phyloP scores from a whole-genome alignment of 2,329 filamentous ascomycete genomes.

The Cryphonectria nitschkei region DNA sequence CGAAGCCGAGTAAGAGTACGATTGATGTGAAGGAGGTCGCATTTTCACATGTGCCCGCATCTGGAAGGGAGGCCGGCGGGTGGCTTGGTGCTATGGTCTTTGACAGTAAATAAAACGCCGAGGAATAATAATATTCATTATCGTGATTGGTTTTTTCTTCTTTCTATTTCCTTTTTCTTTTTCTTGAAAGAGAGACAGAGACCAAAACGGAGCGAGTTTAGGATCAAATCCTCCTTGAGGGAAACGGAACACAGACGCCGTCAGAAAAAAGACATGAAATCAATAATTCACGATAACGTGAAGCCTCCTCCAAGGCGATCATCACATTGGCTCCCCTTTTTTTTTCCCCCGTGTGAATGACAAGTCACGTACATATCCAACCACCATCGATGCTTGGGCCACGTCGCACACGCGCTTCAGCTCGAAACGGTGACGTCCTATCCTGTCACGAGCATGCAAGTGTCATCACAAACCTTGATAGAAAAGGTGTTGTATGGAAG shows the following conservation, averaged over 20 bases:
- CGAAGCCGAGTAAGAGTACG: neutral
- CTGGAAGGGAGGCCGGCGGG: neutral
- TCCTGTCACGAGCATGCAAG: conserved; percentile 1
- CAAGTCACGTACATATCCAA: neutral
- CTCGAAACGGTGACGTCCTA: conserved; percentile 3
- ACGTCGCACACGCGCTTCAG: conserved; percentile 13
- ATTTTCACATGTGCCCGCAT: neutral
- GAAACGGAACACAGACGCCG: neutral
- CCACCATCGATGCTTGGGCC: neutral
- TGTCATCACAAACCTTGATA: neutral
- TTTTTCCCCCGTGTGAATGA: neutral
- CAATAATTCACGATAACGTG: neutral
- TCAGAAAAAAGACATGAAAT: neutral
- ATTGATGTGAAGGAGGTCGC: neutral
- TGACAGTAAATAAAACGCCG: neutral
- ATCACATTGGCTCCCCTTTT: neutral
- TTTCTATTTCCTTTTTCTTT: too few relatives aligned
- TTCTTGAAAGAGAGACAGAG: too few relatives aligned
- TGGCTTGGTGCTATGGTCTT: neutral
- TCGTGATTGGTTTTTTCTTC: neutral
- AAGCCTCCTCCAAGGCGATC: neutral
- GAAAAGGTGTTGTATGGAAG: neutral
- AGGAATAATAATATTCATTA: neutral
- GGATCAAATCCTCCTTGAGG: too few relatives aligned
- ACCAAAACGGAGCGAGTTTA: neutral